A percentile compares a stretch with the other conserved stretches of the same genome.
phyloP scores from a whole-genome alignment of 2,329 filamentous ascomycete species.

The Cordyceps fumosorosea region DNA sequence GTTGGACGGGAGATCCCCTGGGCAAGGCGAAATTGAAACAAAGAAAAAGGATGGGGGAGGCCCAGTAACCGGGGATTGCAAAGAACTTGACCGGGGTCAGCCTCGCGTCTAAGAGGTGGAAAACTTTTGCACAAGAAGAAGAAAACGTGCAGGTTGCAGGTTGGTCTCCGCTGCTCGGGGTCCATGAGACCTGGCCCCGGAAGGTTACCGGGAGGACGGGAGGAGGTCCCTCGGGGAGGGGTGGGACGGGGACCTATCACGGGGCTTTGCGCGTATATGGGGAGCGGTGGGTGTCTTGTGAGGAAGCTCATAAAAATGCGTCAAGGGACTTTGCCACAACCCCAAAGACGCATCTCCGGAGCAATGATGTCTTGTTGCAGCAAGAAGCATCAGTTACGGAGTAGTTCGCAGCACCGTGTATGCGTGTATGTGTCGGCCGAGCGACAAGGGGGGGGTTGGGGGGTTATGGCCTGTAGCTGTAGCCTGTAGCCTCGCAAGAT shows the following conservation, averaged over 20 bases:
- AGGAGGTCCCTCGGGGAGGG: neutral
- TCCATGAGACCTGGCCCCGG: neutral
- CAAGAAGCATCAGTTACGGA: too few relatives aligned
- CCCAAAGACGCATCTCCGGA: too few relatives aligned
- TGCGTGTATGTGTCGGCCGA: neutral
- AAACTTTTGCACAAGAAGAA: neutral
- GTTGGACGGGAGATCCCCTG: neutral
- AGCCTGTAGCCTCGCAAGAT: too few relatives aligned
- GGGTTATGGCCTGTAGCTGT: too few relatives aligned
- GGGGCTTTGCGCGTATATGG: neutral
- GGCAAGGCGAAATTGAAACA: neutral
- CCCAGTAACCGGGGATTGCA: neutral
- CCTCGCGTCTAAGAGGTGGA: too few relatives aligned
- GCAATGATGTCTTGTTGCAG: too few relatives aligned
- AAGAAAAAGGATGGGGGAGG: too few relatives aligned
- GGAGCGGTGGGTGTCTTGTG: too few relatives aligned
- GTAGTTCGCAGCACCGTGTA: too few relatives aligned
- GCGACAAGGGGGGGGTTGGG: neutral
- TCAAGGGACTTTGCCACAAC: neutral
- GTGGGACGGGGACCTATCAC: neutral
- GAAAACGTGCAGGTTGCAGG: neutral
- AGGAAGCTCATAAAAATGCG: neutral
- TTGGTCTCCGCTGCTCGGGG: neutral
- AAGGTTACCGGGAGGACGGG: neutral
- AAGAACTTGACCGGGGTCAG: neutral